Conservation (phyloP, 352 stramenopile species). For the Thalassiosira hispida region DNA sequence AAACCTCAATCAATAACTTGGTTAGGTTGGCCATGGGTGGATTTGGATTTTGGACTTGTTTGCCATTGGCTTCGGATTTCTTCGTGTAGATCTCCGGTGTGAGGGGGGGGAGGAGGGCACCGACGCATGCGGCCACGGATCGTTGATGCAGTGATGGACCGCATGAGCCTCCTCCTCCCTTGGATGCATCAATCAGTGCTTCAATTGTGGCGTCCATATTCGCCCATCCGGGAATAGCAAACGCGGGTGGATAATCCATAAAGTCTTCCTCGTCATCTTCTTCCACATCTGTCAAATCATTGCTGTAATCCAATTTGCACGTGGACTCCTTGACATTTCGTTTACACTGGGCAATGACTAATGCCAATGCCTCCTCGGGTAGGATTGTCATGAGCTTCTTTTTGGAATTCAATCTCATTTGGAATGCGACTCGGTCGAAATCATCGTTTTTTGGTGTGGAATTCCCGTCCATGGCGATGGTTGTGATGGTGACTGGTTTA, state of each 20-base stretch:
- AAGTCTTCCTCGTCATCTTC: constrained; percentile 59
- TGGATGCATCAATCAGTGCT: constrained; percentile 65
- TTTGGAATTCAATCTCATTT: constrained; percentile 65
- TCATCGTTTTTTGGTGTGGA: constrained; percentile 62
- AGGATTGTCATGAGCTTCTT: constrained; percentile 81
- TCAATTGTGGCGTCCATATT: constrained; percentile 68
- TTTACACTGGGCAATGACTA: constrained; percentile 65
- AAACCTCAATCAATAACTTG: constrained; percentile 29
- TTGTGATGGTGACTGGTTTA: constrained; percentile 44
- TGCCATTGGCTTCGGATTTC: neutral
- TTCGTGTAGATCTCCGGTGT: neutral
- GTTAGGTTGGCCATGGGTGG: constrained; percentile 18
- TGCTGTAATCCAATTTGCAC: constrained; percentile 5
- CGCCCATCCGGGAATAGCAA: constrained; percentile 74
- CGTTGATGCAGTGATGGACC: constrained; percentile 52
- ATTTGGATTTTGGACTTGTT: neutral
- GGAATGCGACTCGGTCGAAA: constrained; percentile 78
- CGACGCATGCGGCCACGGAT: constrained; percentile 44
- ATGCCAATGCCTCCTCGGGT: constrained; percentile 70
- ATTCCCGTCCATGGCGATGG: constrained; percentile 73
- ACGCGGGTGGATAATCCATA: constrained; percentile 60
- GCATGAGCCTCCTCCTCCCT: constrained; percentile 38
- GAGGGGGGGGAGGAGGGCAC: constrained; percentile 34
- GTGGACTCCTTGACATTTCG: constrained; percentile 49
- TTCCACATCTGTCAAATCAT: constrained; percentile 7